Percentiles rank a stretch among this genome's conserved stretches.
phyloP scores from a whole-genome alignment of 805 yeast genomes.

The Myxozyma vanderwaltii region DNA sequence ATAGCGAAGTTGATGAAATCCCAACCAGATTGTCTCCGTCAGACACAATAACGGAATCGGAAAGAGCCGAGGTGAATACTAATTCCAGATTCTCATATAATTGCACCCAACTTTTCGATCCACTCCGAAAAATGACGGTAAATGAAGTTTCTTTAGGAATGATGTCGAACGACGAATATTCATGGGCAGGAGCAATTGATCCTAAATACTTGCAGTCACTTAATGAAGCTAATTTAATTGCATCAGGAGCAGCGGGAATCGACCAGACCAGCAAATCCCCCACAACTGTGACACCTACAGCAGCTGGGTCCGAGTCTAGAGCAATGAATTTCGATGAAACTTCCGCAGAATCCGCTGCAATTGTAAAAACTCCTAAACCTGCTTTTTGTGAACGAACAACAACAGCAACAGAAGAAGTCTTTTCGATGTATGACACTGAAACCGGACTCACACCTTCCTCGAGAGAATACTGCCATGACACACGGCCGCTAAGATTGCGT shows the following conservation, averaged over 20 bases:
- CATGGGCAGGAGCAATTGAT: constrained; percentile 1
- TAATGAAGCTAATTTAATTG: constrained; percentile 14
- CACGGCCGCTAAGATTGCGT: constrained; percentile 12
- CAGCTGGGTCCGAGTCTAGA: constrained; percentile 24
- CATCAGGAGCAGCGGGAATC: constrained; percentile 4
- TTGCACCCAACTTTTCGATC: constrained; percentile 6
- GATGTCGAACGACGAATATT: constrained; percentile 10
- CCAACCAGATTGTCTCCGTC: background rate
- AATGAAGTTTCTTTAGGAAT: background rate
- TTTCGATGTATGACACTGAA: background rate
- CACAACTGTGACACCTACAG: constrained; percentile 6
- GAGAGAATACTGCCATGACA: constrained; percentile 8
- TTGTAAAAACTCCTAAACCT: constrained; percentile 14
- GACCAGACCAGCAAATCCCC: constrained; percentile 16
- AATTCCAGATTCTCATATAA: background rate
- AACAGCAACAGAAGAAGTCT: background rate
- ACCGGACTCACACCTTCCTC: constrained; percentile 15
- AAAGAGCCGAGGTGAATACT: background rate
- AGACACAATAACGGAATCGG: background rate
- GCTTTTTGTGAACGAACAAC: constrained; percentile 10
- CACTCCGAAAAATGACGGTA: background rate
- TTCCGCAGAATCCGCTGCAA: constrained; percentile 10
- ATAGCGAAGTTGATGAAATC: background rate
- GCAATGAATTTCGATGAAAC: background rate
- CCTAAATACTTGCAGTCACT: background rate